Percentiles rank a stretch among this genome's conserved stretches.
Conservation (phyloP, 169 alveolate genomes). For the Babesia bigemina region DNA sequence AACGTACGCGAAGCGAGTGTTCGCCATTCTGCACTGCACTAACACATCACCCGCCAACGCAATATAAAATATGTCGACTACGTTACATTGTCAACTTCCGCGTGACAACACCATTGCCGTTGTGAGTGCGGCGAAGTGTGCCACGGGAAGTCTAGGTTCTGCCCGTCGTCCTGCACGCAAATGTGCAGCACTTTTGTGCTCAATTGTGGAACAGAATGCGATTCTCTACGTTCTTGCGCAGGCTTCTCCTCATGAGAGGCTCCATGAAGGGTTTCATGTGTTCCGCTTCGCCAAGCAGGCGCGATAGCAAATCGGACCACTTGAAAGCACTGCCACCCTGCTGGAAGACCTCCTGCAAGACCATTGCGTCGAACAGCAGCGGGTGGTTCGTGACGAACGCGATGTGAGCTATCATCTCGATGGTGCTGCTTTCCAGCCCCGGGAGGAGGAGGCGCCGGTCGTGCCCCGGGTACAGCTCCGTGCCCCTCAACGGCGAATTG, state of each 20-base stretch:
- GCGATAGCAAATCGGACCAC: slow-evolving; percentile 48
- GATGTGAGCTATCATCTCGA: slow-evolving; percentile 55
- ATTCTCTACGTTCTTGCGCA: slow-evolving; percentile 15
- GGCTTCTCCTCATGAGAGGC: slow-evolving; percentile 32
- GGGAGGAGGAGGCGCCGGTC: slow-evolving; percentile 29
- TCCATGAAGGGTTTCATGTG: slow-evolving; percentile 5
- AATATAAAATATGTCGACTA: no score
- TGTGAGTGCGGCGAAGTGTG: no score
- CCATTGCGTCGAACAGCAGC: slow-evolving; percentile 60
- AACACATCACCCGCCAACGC: no score
- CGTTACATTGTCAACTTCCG: no score
- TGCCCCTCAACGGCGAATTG: not conserved
- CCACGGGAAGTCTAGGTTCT: no score
- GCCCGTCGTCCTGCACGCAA: no score
- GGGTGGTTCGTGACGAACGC: slow-evolving; percentile 55
- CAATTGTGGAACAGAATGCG: not conserved
- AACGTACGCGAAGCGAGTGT: slow-evolving; percentile 86
- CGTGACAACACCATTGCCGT: no score
- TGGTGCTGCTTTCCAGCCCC: slow-evolving; percentile 3
- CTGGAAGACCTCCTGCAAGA: slow-evolving; percentile 47
- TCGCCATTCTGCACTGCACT: slow-evolving; percentile 30
- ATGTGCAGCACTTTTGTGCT: no score
- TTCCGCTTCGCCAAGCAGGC: not conserved
- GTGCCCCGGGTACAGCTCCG: slow-evolving; percentile 20
- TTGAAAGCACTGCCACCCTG: slow-evolving; percentile 33